A percentile compares a stretch with the other conserved stretches of the same genome.
Conservation (phyloP, 1,284 basidiomycete genomes). For the Chondrostereum purpureum region DNA sequence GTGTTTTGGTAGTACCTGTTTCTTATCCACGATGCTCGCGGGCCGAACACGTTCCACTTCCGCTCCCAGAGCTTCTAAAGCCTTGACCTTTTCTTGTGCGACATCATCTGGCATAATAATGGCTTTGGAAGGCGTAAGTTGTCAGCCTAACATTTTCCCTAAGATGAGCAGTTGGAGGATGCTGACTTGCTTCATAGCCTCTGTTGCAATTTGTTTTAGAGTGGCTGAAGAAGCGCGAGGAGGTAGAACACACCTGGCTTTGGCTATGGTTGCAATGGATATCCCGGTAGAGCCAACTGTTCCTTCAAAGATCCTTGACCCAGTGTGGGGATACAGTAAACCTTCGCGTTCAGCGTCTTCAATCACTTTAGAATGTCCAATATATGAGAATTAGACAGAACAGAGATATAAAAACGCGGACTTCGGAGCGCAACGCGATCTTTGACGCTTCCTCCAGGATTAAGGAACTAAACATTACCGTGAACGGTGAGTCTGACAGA, state of each 20-base stretch:
- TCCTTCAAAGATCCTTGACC: conserved; percentile 94
- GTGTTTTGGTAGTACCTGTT: no score
- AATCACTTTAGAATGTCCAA: conserved; percentile 56
- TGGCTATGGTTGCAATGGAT: conserved; percentile 88
- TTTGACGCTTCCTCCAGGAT: conserved; percentile 97
- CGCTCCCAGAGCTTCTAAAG: conserved; percentile 82
- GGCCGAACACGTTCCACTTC: conserved; percentile 72
- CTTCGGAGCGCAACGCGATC: conserved; percentile 92
- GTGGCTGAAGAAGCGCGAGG: conserved; percentile 3
- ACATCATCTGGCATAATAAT: conserved; percentile 96
- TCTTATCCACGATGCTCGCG: conserved; percentile 92
- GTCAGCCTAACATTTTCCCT: no score
- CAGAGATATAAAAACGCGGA: conserved; percentile 29
- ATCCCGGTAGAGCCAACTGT: conserved; percentile 98
- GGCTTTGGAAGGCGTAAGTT: conserved; percentile 34
- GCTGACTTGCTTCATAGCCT: conserved; percentile 72
- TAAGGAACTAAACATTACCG: conserved; percentile 62
- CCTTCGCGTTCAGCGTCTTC: conserved; percentile 87
- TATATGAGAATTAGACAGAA: background rate
- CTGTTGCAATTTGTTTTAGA: conserved; percentile 26
- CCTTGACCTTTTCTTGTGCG: conserved; percentile 85
- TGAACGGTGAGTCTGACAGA: background rate
- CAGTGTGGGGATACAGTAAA: conserved; percentile 79
- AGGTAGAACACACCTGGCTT: conserved; percentile 60
- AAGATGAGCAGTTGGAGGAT: background rate